Conservation (phyloP, 768 basidiomycete species). For the Suillus subluteus region DNA sequence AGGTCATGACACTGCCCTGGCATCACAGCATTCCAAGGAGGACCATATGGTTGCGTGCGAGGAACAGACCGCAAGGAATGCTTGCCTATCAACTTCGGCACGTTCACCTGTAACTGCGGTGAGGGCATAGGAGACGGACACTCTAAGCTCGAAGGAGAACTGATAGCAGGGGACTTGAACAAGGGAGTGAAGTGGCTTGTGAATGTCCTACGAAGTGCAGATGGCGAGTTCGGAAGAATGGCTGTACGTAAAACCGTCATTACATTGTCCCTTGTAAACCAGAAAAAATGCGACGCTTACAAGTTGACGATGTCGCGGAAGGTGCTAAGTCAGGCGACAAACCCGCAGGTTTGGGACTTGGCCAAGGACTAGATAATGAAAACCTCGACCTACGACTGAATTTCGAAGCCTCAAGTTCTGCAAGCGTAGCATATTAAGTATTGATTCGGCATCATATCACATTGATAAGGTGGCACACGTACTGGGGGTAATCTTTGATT, state of each 20-base stretch:
- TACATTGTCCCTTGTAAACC: neutral
- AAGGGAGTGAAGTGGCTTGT: slow-evolving; percentile 27
- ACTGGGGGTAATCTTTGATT: slow-evolving; percentile 17
- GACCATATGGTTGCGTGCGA: slow-evolving; percentile 42
- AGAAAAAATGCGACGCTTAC: neutral
- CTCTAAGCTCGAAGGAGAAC: slow-evolving; percentile 16
- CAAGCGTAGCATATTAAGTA: neutral
- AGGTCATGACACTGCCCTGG: slow-evolving; percentile 15
- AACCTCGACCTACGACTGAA: slow-evolving; percentile 4
- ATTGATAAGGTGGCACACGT: neutral
- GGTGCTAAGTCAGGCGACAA: neutral
- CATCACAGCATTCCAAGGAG: slow-evolving; percentile 40
- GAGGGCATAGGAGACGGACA: slow-evolving; percentile 4
- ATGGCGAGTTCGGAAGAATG: neutral
- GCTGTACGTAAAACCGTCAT: neutral
- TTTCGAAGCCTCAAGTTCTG: slow-evolving; percentile 3
- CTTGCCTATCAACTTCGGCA: slow-evolving; percentile 21
- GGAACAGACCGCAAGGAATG: slow-evolving; percentile 28
- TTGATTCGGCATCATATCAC: neutral
- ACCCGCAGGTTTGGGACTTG: neutral
- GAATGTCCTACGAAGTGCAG: slow-evolving; percentile 16
- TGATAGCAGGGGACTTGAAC: slow-evolving; percentile 21
- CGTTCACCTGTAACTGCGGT: slow-evolving; percentile 8
- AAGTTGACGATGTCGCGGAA: neutral
- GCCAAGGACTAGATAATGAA: slow-evolving; percentile 7